These are phyloP conservation scores for Pseudoperonospora humuli DNA, from an alignment of 352 stramenopile genomes.

Conservation along the genomic window DNA sequence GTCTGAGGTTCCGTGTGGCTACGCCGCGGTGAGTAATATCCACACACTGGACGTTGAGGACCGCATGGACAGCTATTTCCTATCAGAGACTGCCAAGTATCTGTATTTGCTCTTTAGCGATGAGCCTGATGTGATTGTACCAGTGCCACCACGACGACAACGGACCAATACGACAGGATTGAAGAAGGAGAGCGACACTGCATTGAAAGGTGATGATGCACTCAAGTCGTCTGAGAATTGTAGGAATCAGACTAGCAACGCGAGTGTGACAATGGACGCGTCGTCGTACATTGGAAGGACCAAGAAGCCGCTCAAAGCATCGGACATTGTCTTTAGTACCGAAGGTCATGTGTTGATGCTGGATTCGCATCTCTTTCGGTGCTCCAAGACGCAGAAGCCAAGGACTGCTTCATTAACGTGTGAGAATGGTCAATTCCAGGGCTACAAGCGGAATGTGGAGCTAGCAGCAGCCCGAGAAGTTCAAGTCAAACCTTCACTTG, in stretches of 20 bases:
- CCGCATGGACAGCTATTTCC: conserved; percentile 98
- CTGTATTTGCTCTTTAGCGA: conserved; percentile 98
- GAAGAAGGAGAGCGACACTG: conserved; percentile 4
- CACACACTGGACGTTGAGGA: conserved; percentile 87
- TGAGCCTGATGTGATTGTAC: conserved; percentile 63
- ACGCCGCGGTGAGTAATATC: conserved; percentile 88
- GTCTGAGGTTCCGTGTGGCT: conserved; percentile 87
- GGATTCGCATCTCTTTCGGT: conserved; percentile 44
- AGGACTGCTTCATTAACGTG: conserved; percentile 21
- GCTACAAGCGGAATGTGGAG: conserved; percentile 32
- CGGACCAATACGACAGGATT: conserved; percentile 1
- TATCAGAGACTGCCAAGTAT: conserved; percentile 99
- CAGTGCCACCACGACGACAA: conserved; percentile 12
- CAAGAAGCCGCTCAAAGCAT: conserved; percentile 43
- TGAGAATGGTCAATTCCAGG: conserved; percentile 45
- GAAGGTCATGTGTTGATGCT: conserved; percentile 76
- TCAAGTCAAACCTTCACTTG: conserved; percentile 6
- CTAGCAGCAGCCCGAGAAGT: conserved; percentile 16
- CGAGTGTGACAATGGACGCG: conserved; percentile 5
- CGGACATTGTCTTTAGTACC: conserved; percentile 75
- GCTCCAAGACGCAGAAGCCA: conserved; percentile 1
- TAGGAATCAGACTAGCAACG: conserved; percentile 6
- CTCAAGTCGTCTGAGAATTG: conserved; percentile 2
- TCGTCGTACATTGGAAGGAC: conserved; percentile 8
- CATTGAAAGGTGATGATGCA: conserved; percentile 1